Base-by-base conservation (phyloP, 176 grass and related monocot genomes). In the Otatea glauca region DNA sequence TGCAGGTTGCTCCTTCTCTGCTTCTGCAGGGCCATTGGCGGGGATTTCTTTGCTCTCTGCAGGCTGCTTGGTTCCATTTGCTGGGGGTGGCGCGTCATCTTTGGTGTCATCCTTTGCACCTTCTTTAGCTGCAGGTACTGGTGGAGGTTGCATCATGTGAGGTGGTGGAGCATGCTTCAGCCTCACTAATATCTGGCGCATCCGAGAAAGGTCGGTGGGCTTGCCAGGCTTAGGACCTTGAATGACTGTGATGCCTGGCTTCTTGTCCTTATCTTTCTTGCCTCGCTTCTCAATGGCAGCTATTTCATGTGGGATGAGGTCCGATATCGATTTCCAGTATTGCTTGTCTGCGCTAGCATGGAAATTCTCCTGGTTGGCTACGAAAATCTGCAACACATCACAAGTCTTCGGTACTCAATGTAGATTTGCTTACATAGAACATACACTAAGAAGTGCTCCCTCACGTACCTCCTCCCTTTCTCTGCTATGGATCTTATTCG, bases 151-250 rank as follows among this genome's bases (percentile, higher is more conserved):
- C 68, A 90, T 83, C 96, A 94, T 90, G 81, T 98, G 96, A 3
- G 89, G 80, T 1, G 93, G 96, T 0, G 89, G 91, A 62, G 87
- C 77, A 64, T 98, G 93, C 88, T 98, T 98, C 67, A 98, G 88
- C 88, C 89, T 94, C 78, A 92, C 77, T 53, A 98, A 78, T 72
- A 95, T 90, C 56, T 98, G 93, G 71, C 91, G 93, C 93, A 98
- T 91, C 37, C 93, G 90, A 6, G 93, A 89, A 42, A 98, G 87
- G 39, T 98, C 96, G 0, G 96, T 98, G 20, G 89, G 91, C 72
- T 98, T 98, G 90, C 96, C 96, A 20, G 93, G 96, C 65, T 95
- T 98, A 3, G 93, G 93, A 9, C 96, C 96, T 16, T 93, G 96
- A 65, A 95, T 72, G 54, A 98, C 82, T 11, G 92, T 86, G 49